A percentile compares a stretch with the other conserved stretches of the same genome.
phyloP scores from a whole-genome alignment of 805 yeast genomes.

The Grigorovia transvaalensis region DNA sequence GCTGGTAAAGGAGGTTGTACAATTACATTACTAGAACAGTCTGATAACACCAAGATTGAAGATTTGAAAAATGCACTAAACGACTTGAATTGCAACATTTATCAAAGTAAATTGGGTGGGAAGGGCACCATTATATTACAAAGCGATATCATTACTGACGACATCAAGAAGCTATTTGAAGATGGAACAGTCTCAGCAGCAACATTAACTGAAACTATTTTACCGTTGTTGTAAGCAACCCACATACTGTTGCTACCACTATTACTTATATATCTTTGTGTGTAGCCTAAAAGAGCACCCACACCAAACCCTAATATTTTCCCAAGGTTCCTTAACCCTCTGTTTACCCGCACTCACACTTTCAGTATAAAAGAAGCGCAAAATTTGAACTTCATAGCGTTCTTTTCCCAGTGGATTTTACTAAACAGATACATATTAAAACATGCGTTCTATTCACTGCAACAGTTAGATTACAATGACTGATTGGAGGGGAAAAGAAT shows the following conservation, averaged over 20 bases:
- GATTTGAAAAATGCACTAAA: too few relatives aligned
- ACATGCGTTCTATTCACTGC: slow-evolving; percentile 32
- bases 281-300: neutral
- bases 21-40: slow-evolving; percentile 53
- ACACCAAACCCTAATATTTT: neutral
- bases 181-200: neutral
- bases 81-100: neutral
- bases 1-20: slow-evolving; percentile 99
- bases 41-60: neutral
- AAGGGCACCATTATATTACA: neutral
- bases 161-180: neutral
- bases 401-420: neutral
- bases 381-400: neutral
- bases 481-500: slow-evolving; percentile 33
- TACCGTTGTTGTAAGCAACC: neutral
- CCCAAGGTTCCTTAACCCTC: neutral
- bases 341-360: neutral
- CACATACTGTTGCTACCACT: neutral
- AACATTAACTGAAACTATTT: neutral
- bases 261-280: too few relatives aligned
- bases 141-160: neutral
- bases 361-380: neutral
- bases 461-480: slow-evolving; percentile 22
- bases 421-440: slow-evolving; percentile 21
- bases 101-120: neutral